These are phyloP conservation scores for Pythium brachiatum DNA, from an alignment of 352 stramenopile genomes.

Conservation along the genomic window DNA sequence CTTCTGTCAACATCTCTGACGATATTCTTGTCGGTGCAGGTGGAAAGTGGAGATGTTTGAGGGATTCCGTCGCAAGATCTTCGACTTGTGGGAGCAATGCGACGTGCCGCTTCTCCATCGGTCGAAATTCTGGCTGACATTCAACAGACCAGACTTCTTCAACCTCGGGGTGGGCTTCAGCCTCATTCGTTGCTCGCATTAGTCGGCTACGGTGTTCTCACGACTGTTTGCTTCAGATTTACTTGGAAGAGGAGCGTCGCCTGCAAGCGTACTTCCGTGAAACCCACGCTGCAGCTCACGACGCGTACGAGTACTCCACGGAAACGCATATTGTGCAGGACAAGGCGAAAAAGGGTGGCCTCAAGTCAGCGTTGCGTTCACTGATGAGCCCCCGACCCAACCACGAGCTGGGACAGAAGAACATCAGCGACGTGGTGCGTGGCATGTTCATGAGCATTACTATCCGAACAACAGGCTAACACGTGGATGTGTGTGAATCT, in stretches of 20 bases:
- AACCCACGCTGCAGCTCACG: conserved; percentile 28
- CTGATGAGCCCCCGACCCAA: conserved; percentile 30
- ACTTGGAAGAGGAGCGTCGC: conserved; percentile 59
- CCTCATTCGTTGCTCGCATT: not conserved
- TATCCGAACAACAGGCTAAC: not conserved
- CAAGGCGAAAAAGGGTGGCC: conserved; percentile 23
- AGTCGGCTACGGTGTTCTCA: not conserved
- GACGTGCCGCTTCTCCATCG: conserved; percentile 66
- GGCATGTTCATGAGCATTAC: not conserved
- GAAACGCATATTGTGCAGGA: conserved; percentile 14
- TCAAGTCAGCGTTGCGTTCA: conserved; percentile 28
- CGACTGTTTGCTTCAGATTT: conserved; percentile 38
- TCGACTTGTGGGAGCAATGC: conserved; percentile 63
- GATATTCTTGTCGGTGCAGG: conserved; percentile 17
- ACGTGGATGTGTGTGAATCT: not conserved
- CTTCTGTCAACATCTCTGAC: not conserved
- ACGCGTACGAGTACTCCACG: conserved; percentile 44
- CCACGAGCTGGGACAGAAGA: conserved; percentile 15
- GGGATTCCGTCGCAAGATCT: conserved; percentile 52
- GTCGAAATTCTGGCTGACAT: conserved; percentile 84
- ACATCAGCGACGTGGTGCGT: conserved; percentile 36
- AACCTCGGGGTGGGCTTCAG: conserved; percentile 49
- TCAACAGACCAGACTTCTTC: conserved; percentile 72
- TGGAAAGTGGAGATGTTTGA: conserved; percentile 67
- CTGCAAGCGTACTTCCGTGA: conserved; percentile 40